Conservation (phyloP, 2,329 filamentous ascomycete species). For the Penicillium thymicola region DNA sequence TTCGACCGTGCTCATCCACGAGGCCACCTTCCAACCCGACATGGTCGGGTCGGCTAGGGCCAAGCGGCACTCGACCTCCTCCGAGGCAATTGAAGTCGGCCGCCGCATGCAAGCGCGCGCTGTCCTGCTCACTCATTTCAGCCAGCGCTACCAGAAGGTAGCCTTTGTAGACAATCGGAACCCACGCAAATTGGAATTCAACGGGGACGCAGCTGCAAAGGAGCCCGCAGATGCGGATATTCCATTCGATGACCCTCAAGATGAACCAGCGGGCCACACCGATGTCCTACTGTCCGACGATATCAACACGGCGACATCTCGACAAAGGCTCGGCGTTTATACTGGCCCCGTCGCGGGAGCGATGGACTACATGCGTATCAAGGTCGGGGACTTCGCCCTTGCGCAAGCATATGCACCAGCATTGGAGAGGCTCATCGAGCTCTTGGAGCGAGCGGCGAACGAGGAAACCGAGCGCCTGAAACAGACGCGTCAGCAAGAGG, state of each 20-base stretch:
- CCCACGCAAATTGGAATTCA: slow-evolving; percentile 11
- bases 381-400: slow-evolving; percentile 56
- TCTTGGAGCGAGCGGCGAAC: slow-evolving; percentile 32
- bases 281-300: slow-evolving; percentile 13
- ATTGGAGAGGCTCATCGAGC: slow-evolving; percentile 52
- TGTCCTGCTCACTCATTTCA: slow-evolving; percentile 89
- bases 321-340: not conserved
- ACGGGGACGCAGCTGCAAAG: slow-evolving; percentile 6
- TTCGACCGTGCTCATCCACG: slow-evolving; percentile 84
- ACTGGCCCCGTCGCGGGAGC: slow-evolving; percentile 55
- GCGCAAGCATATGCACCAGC: slow-evolving; percentile 58
- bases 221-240: slow-evolving; percentile 23
- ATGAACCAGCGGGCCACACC: slow-evolving; percentile 2
- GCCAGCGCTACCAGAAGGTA: slow-evolving; percentile 83
- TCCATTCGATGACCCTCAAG: slow-evolving; percentile 28
- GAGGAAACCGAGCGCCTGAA: slow-evolving; percentile 28
- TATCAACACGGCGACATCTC: slow-evolving; percentile 9
- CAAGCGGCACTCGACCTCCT: slow-evolving; percentile 88
- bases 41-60: slow-evolving; percentile 71
- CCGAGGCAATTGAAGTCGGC: slow-evolving; percentile 77
- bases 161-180: slow-evolving; percentile 45
- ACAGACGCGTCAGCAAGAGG: slow-evolving; percentile 21
- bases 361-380: slow-evolving; percentile 64
- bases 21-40: slow-evolving; percentile 93
- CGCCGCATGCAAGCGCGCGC: slow-evolving; percentile 73